Conservation (phyloP, 179 eudicot genomes). For the Spinacia oleracea region DNA sequence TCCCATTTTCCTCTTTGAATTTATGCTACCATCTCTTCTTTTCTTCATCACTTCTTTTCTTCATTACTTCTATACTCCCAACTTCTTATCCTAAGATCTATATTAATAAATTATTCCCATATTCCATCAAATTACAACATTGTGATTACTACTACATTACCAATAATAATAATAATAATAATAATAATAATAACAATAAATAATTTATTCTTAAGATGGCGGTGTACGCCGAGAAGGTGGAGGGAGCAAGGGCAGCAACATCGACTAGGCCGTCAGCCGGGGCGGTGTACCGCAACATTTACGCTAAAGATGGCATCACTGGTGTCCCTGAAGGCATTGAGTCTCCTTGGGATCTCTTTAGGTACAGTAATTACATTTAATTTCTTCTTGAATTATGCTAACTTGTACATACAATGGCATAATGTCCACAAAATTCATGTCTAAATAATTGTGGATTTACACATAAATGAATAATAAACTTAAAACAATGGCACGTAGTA, state of each 20-base stretch:
- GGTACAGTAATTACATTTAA: constrained; percentile 34
- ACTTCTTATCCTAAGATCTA: background rate
- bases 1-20: background rate
- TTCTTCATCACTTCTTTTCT: background rate
- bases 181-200: background rate
- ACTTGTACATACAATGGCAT: no score
- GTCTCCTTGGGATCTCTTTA: constrained; percentile 76
- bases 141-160: background rate
- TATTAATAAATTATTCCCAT: background rate
- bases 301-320: constrained; percentile 63
- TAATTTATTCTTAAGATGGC: constrained; percentile 18
- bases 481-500: no score
- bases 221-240: constrained; percentile 57
- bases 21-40: background rate
- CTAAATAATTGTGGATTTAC: no score
- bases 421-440: no score
- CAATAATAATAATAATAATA: background rate
- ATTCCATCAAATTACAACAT: background rate
- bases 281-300: constrained; percentile 63
- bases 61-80: background rate
- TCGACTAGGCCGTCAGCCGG: constrained; percentile 61
- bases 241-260: constrained; percentile 45
- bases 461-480: no score
- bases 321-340: constrained; percentile 44
- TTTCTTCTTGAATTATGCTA: background rate